Conservation (phyloP, 2,329 filamentous ascomycete species). For the Botrytis sinoallii region DNA sequence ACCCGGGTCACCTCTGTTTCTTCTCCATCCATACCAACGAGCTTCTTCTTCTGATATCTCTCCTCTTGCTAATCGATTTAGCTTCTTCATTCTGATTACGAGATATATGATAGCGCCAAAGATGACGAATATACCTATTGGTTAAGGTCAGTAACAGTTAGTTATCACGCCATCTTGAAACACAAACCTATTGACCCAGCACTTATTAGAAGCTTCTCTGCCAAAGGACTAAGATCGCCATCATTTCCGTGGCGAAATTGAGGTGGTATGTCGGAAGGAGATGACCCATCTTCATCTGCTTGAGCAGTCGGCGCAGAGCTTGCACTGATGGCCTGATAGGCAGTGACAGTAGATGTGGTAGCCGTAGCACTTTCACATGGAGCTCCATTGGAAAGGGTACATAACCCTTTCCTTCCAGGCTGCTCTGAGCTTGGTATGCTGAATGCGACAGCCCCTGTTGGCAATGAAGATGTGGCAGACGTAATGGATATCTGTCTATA, state of each 20-base stretch:
- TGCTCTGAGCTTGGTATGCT: constrained; percentile 9
- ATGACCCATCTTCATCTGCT: constrained; percentile 3
- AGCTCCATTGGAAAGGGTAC: constrained; percentile 7
- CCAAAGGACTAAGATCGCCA: constrained; percentile 26
- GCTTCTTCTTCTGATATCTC: constrained; percentile 26
- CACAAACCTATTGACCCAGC: constrained; percentile 33
- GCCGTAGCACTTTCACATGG: neutral
- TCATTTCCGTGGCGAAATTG: neutral
- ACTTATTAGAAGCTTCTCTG: constrained; percentile 34
- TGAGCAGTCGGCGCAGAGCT: constrained; percentile 4
- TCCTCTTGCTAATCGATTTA: constrained; percentile 27
- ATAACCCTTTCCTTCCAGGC: constrained; percentile 10
- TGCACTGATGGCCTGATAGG: neutral
- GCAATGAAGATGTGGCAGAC: neutral
- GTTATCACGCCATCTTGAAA: neutral
- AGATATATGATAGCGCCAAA: constrained; percentile 31
- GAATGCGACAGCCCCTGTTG: neutral
- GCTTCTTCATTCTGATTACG: constrained; percentile 29
- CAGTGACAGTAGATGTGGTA: constrained; percentile 2
- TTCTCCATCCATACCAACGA: constrained; percentile 33
- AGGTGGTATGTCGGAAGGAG: neutral
- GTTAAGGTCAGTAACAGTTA: neutral
- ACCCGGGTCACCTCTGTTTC: constrained; percentile 22
- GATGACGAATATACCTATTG: constrained; percentile 35
- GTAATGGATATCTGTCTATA: constrained; percentile 7